Evolutionary conservation across 1,284 basidiomycete genomes (phyloP).

Genomic region (Puccinia coronata): DNA sequence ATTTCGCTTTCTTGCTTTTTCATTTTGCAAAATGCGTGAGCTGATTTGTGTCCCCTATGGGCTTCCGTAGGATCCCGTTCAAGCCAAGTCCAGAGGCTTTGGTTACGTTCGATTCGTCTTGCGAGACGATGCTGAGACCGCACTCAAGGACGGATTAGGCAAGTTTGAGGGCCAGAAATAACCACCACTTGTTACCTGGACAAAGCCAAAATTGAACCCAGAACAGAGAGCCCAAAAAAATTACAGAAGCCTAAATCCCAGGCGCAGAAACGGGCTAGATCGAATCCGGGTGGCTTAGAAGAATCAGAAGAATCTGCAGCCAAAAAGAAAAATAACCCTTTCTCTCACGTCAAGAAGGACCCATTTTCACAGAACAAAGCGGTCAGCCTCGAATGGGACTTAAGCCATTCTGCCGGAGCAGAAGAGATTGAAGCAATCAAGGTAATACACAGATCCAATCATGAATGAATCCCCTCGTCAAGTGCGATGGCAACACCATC

Average conservation of each 20-base stretch:
- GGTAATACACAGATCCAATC: background rate
- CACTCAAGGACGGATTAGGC: slow-evolving; percentile 60
- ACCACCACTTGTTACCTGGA: slow-evolving; percentile 40
- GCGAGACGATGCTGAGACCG: slow-evolving; percentile 80
- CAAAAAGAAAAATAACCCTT: slow-evolving; percentile 47
- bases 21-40: too few relatives aligned
- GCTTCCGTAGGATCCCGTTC: too few relatives aligned
- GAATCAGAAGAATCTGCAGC: slow-evolving; percentile 25
- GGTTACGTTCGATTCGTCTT: slow-evolving; percentile 94
- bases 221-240: slow-evolving; percentile 61
- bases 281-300: slow-evolving; percentile 66
- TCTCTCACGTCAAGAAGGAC: slow-evolving; percentile 60
- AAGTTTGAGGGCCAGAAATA: slow-evolving; percentile 1
- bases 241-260: slow-evolving; percentile 64
- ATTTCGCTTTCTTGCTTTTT: too few relatives aligned
- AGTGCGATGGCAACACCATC: background rate
- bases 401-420: background rate
- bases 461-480: background rate
- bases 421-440: slow-evolving; percentile 21
- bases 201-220: slow-evolving; percentile 51
- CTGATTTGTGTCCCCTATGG: too few relatives aligned
- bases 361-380: too few relatives aligned
- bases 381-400: too few relatives aligned
- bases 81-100: slow-evolving; percentile 89
- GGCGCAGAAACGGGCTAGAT: slow-evolving; percentile 71